Percentiles rank a stretch among this genome's conserved stretches.
phyloP scores from a whole-genome alignment of 1,139 yeast species.

The Nadsonia commutata region DNA sequence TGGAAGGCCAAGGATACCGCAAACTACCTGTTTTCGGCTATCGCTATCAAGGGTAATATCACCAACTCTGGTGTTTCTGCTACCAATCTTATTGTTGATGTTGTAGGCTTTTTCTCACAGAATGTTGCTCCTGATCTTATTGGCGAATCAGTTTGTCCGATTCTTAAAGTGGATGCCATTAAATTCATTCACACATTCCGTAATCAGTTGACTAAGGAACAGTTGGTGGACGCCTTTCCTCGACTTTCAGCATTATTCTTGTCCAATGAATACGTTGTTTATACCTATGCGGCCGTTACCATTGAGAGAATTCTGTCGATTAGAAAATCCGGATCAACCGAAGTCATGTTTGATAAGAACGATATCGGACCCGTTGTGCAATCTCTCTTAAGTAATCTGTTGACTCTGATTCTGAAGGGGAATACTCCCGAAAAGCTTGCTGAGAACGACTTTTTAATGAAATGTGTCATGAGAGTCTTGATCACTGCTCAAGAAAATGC shows the following conservation, averaged over 20 bases:
- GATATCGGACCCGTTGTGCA: conserved; percentile 51
- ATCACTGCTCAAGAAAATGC: conserved; percentile 54
- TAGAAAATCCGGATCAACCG: conserved; percentile 25
- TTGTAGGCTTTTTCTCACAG: conserved; percentile 67
- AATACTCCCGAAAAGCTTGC: conserved; percentile 81
- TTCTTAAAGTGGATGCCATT: conserved; percentile 82
- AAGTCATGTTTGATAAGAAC: conserved; percentile 44
- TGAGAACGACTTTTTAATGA: conserved; percentile 87
- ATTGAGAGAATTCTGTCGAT: conserved; percentile 76
- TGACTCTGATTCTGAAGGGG: conserved; percentile 47
- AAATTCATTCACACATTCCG: conserved; percentile 81
- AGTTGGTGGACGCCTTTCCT: conserved; percentile 69
- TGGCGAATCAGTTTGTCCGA: conserved; percentile 27
- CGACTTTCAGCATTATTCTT: conserved; percentile 48
- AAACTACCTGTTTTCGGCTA: conserved; percentile 68
- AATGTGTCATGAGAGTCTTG: conserved; percentile 72
- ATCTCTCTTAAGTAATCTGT: conserved; percentile 46
- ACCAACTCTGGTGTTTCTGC: conserved; percentile 82
- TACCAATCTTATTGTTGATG: conserved; percentile 72
- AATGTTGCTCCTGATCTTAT: conserved; percentile 74
- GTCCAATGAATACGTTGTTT: conserved; percentile 60
- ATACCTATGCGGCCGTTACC: conserved; percentile 87
- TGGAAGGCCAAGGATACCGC: conserved; percentile 90
- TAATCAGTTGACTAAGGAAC: conserved; percentile 81
- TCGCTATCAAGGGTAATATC: conserved; percentile 81